Base-by-base conservation (phyloP, 2,329 filamentous ascomycete species). In the Chrysoporthe puriensis region DNA sequence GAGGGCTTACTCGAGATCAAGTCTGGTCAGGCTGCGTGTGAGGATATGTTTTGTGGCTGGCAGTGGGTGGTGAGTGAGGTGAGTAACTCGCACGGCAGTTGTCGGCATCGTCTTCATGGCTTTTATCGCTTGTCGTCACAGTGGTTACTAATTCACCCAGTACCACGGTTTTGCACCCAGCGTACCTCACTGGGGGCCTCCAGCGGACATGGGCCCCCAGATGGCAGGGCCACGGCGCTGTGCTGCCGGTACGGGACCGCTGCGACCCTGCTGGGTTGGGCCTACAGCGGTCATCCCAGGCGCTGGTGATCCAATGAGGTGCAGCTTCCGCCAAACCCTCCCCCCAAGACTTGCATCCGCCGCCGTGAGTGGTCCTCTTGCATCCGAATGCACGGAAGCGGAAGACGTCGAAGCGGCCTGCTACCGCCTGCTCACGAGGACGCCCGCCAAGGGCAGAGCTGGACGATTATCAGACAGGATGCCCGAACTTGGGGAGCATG, bases 301-400 rank as follows among this genome's bases (percentile, higher is more conserved):
- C 26, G 26, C 26, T 26, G 26, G 26, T 26, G 26, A 2, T 26
- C 26, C 26, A 26, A 26, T 26, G 32, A 26, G 50, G 50, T 57
- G 54, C 54, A 11, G 3, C 54, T 57, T 57, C 54, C 54, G 54
- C 54, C 54, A 57, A n/a, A 36, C 26, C 16, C 32, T 34, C 8
- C 8, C 13, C 11, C 6, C 11, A 48, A 43, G n/a, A 66, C 44
- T 26, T 26, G 26, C 67, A 66, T 69, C 67, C 67, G 67, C 67
- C 59, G 50, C 50, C 50, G 26, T 26, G 26, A 26, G 26, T 26
- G 26, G 48, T 9, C 44, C n/a, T 26, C 34, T 63, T 66, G 46
- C 64, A 67, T 69, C 67, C 67, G 67, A 69, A 64, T 8, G 8
- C 16, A 52, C 64, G 67, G 67, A 68, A 50, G 66, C 66, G 66